Evolutionary conservation across 768 basidiomycete genomes (phyloP).

Genomic region (Phylloporus rhodoxanthus): DNA sequence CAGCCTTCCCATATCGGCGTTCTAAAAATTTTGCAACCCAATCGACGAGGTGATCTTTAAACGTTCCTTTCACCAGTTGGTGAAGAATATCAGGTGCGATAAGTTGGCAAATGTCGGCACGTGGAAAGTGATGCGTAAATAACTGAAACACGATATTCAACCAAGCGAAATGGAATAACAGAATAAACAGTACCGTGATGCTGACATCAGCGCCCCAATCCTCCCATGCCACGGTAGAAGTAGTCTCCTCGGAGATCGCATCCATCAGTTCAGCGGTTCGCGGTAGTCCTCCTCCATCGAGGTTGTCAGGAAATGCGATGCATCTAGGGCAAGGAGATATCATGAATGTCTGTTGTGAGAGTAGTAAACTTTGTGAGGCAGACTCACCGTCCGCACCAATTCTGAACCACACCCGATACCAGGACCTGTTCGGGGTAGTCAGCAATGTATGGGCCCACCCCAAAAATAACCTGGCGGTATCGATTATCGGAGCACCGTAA

Average conservation of each 20-base stretch:
- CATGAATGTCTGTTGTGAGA: too few species aligned
- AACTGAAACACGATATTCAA: neutral
- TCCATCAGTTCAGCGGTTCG: too few species aligned
- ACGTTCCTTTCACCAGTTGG: too few species aligned
- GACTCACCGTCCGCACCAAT: constrained; percentile 3
- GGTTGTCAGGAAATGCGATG: too few species aligned
- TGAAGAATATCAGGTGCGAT: too few species aligned
- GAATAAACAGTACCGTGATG: too few species aligned
- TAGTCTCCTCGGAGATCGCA: too few species aligned
- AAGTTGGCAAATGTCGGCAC: neutral
- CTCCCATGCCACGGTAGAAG: too few species aligned
- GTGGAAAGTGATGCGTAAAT: neutral
- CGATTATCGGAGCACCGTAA: constrained; percentile 24
- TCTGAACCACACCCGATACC: neutral
- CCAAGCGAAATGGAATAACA: neutral
- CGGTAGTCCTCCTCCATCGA: too few species aligned
- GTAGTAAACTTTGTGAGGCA: too few species aligned
- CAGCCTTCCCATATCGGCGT: neutral
- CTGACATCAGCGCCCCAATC: too few species aligned
- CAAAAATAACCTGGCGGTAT: constrained; percentile 14
- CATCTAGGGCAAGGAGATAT: too few species aligned
- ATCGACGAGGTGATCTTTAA: neutral
- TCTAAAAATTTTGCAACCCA: neutral
- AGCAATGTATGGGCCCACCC: constrained; percentile 35
- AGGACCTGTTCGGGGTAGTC: constrained; percentile 38